phyloP scores from a whole-genome alignment of 805 yeast species.

The Candida adriatica region DNA sequence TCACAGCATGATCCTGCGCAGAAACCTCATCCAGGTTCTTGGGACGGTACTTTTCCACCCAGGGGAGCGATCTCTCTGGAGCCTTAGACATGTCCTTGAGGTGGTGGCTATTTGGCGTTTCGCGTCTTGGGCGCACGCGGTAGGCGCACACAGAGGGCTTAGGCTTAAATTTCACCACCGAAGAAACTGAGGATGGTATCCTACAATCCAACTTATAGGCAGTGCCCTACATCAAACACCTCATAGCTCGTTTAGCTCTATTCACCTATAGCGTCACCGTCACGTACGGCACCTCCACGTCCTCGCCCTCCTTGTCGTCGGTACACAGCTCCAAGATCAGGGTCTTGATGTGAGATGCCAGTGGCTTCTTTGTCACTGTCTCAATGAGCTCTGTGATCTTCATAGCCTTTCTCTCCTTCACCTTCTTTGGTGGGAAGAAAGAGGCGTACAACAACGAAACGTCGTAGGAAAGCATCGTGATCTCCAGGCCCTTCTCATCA shows the following conservation, averaged over 20 bases:
- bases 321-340: conserved; percentile 86
- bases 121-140: too few relatives aligned
- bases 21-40: conserved; percentile 78
- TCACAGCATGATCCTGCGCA: conserved; percentile 86
- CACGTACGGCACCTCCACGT: conserved; percentile 89
- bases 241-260: too few relatives aligned
- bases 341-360: conserved; percentile 66
- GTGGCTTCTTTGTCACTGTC: conserved; percentile 76
- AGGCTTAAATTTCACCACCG: too few relatives aligned
- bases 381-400: conserved; percentile 72
- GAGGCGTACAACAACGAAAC: conserved; percentile 87
- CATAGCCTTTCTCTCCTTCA: conserved; percentile 66
- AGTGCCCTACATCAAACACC: too few relatives aligned
- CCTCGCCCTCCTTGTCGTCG: conserved; percentile 90
- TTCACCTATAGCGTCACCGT: conserved; percentile 55
- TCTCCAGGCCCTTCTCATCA: conserved; percentile 69
- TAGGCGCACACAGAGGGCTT: too few relatives aligned
- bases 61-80: conserved; percentile 45
- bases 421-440: conserved; percentile 87
- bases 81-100: too few relatives aligned
- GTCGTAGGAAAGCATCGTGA: conserved; percentile 88
- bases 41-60: conserved; percentile 97
- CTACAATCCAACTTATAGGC: too few relatives aligned
- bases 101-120: too few relatives aligned
- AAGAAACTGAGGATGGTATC: too few relatives aligned